Base-by-base conservation (phyloP, 371 early-diverging fungal species). In the Rhizopus sp. region DNA sequence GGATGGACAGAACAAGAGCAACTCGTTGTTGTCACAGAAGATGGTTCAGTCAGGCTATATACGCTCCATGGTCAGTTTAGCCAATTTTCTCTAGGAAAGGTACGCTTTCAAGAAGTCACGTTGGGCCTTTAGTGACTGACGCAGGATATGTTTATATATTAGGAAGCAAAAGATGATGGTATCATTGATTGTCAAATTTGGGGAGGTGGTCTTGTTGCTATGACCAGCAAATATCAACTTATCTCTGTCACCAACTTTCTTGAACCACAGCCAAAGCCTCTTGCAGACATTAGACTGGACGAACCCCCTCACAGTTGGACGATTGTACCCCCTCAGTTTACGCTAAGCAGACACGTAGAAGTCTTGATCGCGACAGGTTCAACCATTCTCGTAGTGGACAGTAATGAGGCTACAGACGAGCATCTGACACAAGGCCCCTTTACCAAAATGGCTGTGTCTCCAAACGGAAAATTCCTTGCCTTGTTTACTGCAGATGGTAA, bases 391-490 rank as follows among this genome's bases (percentile, higher is more conserved):
- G 80, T 90, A 0, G 87, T 95, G 0, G 97, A 98, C 68, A 84
- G 85, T 7, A 81, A 81, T 31, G 91, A 87, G 48, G 81, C 82
- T 4, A 88, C 90, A 64, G 97, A 97, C 70, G 94, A 94, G 87
- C 80, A 84, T 38, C 65, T 97, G 38, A 86, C 88, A 59, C 88
- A 93, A 62, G 98, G 98, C 0, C 98, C 98, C 1, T 95, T 94
- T 62, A 81, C 82, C 0, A 81, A 85, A 50, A 94, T 97, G 80
- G 78, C 91, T 0, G 84, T 95, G 0, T 95, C 97, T 2, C 95
- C 97, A 3, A 94, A 95, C 70, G 96, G 95, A 16, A 95, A 93
- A 37, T 90, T 92, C 34, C 69, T 96, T 30, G 94, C 96, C 0
- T 69, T 97, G 37, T 93, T 91, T 62, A 90, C 92, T 0, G 64